Evolutionary conservation across 2,329 filamentous ascomycete genomes (phyloP).

Genomic region (Cladosporium sp.): DNA sequence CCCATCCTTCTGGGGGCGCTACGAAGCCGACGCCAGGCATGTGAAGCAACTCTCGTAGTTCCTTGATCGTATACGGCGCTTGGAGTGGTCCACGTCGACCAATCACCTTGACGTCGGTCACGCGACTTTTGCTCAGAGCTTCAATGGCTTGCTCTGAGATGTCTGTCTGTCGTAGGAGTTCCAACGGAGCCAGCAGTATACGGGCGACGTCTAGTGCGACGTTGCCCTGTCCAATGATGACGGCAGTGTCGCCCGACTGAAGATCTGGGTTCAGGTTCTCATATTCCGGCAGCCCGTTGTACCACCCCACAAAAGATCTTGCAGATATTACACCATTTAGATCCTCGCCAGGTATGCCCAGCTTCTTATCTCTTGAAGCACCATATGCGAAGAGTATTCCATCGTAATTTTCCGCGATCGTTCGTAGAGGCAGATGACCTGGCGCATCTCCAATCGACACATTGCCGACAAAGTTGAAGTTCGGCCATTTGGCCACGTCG

Average conservation of each 20-base stretch:
- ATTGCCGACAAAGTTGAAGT: slow-evolving; percentile 90
- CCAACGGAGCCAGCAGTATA: slow-evolving; percentile 73
- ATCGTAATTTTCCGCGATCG: slow-evolving; percentile 79
- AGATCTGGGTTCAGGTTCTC: slow-evolving; percentile 69
- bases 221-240: slow-evolving; percentile 92
- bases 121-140: slow-evolving; percentile 63
- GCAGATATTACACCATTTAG: slow-evolving; percentile 78
- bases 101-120: slow-evolving; percentile 80
- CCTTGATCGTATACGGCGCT: slow-evolving; percentile 94
- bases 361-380: slow-evolving; percentile 73
- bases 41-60: slow-evolving; percentile 81
- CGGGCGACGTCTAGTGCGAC: slow-evolving; percentile 91
- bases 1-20: slow-evolving; percentile 40
- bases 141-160: slow-evolving; percentile 82
- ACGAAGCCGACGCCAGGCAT: slow-evolving; percentile 68
- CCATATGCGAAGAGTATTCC: slow-evolving; percentile 91
- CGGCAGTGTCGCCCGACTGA: slow-evolving; percentile 70
- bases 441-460: slow-evolving; percentile 64
- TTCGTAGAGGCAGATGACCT: slow-evolving; percentile 56
- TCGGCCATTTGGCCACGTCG: slow-evolving; percentile 74
- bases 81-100: slow-evolving; percentile 77
- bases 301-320: slow-evolving; percentile 94
- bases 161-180: slow-evolving; percentile 73
- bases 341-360: slow-evolving; percentile 77
- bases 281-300: slow-evolving; percentile 88